A percentile compares a stretch with the other conserved stretches of the same genome.
These are phyloP conservation scores for Aspergillus fumigatus DNA, from an alignment of 2,329 filamentous ascomycete species.

Conservation along the genomic window DNA sequence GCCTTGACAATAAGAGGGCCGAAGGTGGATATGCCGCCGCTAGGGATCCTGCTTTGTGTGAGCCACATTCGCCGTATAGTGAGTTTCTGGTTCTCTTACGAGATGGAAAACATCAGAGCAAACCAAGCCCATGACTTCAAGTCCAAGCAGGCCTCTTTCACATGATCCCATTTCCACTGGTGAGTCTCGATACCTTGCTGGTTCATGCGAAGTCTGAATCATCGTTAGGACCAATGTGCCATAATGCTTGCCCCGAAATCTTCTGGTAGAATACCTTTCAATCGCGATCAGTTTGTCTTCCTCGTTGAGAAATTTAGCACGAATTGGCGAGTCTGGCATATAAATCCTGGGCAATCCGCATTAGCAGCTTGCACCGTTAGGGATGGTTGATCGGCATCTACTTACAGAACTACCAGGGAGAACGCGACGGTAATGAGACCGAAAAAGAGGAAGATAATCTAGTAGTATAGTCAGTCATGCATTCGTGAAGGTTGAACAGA, in stretches of 20 bases:
- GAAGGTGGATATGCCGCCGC: constrained; percentile 56
- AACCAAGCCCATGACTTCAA: constrained; percentile 60
- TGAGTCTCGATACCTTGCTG: constrained; percentile 41
- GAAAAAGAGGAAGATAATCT: constrained; percentile 33
- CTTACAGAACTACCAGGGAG: constrained; percentile 46
- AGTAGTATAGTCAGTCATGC: background rate
- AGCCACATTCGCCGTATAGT: background rate
- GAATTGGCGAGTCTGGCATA: constrained; percentile 62
- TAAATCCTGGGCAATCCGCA: constrained; percentile 28
- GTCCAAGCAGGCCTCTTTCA: constrained; percentile 52
- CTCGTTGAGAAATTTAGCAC: constrained; percentile 53
- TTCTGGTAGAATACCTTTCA: constrained; percentile 39
- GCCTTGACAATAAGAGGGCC: constrained; percentile 55
- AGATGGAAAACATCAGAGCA: constrained; percentile 50
- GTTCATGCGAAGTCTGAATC: constrained; percentile 43
- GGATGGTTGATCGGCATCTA: background rate
- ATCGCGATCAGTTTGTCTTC: constrained; percentile 56
- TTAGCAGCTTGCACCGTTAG: background rate
- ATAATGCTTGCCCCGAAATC: background rate
- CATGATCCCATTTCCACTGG: constrained; percentile 50
- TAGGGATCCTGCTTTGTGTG: constrained; percentile 42
- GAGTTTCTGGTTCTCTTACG: constrained; percentile 30
- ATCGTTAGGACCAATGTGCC: constrained; percentile 3
- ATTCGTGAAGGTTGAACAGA: background rate
- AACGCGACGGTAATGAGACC: constrained; percentile 51